These are phyloP conservation scores for Hordeum pubiflorum DNA, from an alignment of 202 grass and related monocot genomes.

Conservation along the genomic window DNA sequence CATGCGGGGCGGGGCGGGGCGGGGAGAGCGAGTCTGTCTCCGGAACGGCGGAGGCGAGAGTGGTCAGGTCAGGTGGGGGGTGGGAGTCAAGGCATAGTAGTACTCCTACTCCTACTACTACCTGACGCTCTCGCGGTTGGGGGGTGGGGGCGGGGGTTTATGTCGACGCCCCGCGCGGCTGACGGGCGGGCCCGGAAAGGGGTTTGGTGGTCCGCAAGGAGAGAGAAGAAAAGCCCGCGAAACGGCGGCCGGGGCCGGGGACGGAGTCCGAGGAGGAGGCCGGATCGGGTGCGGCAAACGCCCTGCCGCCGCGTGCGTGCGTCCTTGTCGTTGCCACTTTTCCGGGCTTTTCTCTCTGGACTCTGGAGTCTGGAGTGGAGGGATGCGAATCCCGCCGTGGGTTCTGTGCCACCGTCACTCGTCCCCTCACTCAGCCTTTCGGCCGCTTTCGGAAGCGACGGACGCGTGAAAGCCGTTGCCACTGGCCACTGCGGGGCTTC, in stretches of 20 bases:
- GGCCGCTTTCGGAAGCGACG: neutral
- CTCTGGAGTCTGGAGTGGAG: no score
- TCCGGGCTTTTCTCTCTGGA: neutral
- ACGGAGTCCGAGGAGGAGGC: conserved; percentile 6
- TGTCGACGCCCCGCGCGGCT: neutral
- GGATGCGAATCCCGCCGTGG: neutral
- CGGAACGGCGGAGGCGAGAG: conserved; percentile 3
- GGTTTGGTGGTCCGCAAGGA: conserved; percentile 27
- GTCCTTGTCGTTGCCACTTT: neutral
- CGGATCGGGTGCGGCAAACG: conserved; percentile 27
- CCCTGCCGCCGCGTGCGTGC: neutral
- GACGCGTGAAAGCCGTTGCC: neutral
- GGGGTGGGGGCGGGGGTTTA: neutral
- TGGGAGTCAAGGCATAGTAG: neutral
- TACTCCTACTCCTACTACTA: neutral
- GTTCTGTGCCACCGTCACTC: neutral
- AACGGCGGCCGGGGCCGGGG: conserved; percentile 35
- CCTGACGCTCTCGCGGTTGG: neutral
- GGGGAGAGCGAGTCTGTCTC: neutral
- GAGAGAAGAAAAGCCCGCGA: conserved; percentile 52
- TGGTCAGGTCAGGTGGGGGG: neutral
- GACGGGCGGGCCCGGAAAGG: neutral
- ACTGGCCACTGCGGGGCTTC: neutral
- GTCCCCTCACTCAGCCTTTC: neutral
- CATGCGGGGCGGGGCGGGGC: conserved; percentile 8